These are phyloP conservation scores for Diplocarpon mali DNA, from an alignment of 2,329 filamentous ascomycete genomes.

Conservation along the genomic window DNA sequence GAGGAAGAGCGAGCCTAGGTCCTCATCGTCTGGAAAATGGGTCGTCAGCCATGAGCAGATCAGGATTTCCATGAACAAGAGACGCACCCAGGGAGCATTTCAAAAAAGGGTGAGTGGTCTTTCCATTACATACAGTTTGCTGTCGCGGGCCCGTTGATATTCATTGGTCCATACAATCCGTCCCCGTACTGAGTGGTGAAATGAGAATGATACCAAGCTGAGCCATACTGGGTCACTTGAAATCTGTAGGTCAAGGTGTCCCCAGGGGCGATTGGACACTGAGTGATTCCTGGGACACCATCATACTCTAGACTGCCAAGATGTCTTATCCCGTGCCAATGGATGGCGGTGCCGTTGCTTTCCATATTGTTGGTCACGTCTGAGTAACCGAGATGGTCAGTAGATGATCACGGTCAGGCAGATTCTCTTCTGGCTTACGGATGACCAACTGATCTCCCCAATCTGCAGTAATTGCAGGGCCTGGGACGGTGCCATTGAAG, in stretches of 20 bases:
- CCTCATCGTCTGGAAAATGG: conserved; percentile 33
- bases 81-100: no score
- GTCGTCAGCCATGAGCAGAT: no score
- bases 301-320: conserved; percentile 30
- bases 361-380: conserved; percentile 27
- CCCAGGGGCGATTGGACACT: conserved; percentile 58
- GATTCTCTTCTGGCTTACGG: neutral
- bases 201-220: conserved; percentile 26
- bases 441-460: conserved; percentile 6
- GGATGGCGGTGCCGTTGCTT: conserved; percentile 37
- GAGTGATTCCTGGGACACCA: conserved; percentile 36
- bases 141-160: conserved; percentile 48
- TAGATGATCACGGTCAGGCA: neutral
- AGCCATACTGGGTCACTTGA: conserved; percentile 24
- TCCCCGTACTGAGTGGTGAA: conserved; percentile 29
- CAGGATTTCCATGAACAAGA: no score
- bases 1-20: conserved; percentile 24
- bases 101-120: no score
- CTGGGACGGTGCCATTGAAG: conserved; percentile 29
- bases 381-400: conserved; percentile 23
- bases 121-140: conserved; percentile 31
- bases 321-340: conserved; percentile 41
- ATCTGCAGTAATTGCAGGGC: conserved; percentile 31
- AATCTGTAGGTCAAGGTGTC: conserved; percentile 31
- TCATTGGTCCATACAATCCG: conserved; percentile 47